Evolutionary conservation across 345 rosid genomes (phyloP), one percentile per base, ranked within the genome.

Genomic region (Rhodamnia argentea): DNA sequence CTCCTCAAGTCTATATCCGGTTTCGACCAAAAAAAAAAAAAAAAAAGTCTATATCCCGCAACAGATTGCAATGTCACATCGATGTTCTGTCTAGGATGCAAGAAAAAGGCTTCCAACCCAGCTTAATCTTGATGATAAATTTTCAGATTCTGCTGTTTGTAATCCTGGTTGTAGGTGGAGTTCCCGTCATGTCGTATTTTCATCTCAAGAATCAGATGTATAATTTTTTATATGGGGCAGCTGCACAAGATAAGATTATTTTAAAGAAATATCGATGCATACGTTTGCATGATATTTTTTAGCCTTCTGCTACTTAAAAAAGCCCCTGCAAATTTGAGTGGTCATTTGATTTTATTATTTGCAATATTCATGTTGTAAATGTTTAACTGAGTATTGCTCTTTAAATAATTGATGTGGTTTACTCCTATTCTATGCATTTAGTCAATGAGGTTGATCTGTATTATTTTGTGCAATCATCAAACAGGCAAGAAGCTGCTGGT

Each of bases 401-500:
- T 64, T 10, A 64, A 62, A 29, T 70, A 70, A 10, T 18, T 70
- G 81, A 70, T 70, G 47, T 37, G 26, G 47, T 70, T 37, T 70
- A 37, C 42, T 64, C 76, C 76, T 37, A 18, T 70, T 32, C 81
- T 70, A 7, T 70, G 81, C 81, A 70, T 37, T 18, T 70, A 12
- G 13, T 70, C 47, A 20, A 70, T 10, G 47, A 70, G 14, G 81
- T 70, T 54, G 57, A 83, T 83, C 84, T 52, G 59, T 37, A 18
- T 18, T 52, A 54, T 40, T 83, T 18, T 83, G 47, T 32, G 60
- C 57, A 24, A 62, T 54, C 27, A 32, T 88, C 84, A 70, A 86
- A 90, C 90, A 93, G 94, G 92, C 98, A 95, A 86, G 98, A 93
- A 92, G 96, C 96, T 88, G 96, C 98, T 84, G 98, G 98, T 82